A percentile compares a stretch with the other conserved stretches of the same genome.
These are phyloP conservation scores for Rhodotorula sp. DNA, from an alignment of 1,284 basidiomycete genomes.

Conservation along the genomic window DNA sequence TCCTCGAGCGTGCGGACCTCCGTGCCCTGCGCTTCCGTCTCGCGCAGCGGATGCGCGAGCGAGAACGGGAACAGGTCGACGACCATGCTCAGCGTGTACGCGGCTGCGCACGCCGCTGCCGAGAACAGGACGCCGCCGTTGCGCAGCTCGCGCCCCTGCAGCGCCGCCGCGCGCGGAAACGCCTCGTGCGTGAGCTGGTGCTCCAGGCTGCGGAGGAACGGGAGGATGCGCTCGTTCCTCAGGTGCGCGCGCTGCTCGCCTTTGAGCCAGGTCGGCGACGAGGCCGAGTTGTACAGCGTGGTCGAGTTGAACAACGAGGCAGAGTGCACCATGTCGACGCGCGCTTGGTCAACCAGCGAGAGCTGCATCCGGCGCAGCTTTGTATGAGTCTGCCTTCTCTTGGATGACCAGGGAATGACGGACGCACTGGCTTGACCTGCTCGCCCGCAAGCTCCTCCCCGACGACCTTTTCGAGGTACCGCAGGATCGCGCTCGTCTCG, in stretches of 20 bases:
- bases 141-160: not conserved
- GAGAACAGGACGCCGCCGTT: not conserved
- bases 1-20: not conserved
- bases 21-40: no score
- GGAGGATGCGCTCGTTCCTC: not conserved
- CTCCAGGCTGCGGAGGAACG: conserved; percentile 1
- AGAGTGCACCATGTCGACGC: not conserved
- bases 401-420: no score
- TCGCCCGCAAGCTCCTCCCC: not conserved
- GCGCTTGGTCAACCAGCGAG: not conserved
- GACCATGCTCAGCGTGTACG: not conserved
- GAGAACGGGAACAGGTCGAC: not conserved
- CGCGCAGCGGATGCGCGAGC: not conserved
- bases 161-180: not conserved
- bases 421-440: not conserved
- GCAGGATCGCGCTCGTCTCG: conserved; percentile 13
- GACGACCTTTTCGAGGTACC: conserved; percentile 7
- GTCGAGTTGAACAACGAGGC: not conserved
- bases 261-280: not conserved
- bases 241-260: not conserved
- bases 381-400: not conserved
- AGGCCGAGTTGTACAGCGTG: not conserved
- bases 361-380: not conserved
- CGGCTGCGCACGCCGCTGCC: not conserved
- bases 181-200: not conserved